These are phyloP conservation scores for Diaporthe longicolla DNA, from an alignment of 2,329 filamentous ascomycete species.

Conservation along the genomic window DNA sequence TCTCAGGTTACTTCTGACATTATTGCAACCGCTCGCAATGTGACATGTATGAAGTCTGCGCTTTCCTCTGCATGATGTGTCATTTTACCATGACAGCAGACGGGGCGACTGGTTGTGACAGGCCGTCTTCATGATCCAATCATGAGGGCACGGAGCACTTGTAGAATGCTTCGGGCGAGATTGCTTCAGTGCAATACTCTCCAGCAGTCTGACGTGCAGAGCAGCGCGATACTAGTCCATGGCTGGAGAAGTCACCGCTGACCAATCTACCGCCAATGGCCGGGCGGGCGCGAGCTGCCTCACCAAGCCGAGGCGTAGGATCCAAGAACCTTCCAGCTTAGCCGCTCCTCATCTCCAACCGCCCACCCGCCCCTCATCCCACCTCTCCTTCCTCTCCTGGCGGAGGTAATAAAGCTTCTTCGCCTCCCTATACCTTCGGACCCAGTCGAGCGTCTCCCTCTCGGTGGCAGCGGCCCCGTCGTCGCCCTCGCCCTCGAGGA, in stretches of 20 bases:
- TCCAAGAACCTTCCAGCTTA: not conserved
- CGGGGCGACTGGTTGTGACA: not conserved
- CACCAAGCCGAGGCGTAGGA: not conserved
- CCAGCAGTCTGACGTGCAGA: not conserved
- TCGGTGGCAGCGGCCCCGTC: conserved; percentile 75
- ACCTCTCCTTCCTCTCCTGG: conserved; percentile 89
- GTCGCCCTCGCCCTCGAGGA: conserved; percentile 74
- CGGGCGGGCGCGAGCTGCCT: not conserved
- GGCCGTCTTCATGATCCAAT: not conserved
- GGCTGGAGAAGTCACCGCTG: not conserved
- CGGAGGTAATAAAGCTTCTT: conserved; percentile 84
- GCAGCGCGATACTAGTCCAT: not conserved
- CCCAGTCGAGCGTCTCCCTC: conserved; percentile 88
- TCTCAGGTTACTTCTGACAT: not conserved
- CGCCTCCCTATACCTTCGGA: conserved; percentile 84
- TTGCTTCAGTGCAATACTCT: not conserved
- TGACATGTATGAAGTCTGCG: not conserved
- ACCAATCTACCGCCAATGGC: not conserved
- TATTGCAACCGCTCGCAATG: not conserved
- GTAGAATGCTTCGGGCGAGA: not conserved
- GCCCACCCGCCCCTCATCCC: conserved; percentile 95
- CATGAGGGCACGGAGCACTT: not conserved
- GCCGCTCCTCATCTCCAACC: conserved; percentile 82
- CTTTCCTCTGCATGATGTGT: not conserved
- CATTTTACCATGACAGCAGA: not conserved